A percentile compares a stretch with the other conserved stretches of the same genome.
Evolutionary conservation across 2,329 filamentous ascomycete genomes (phyloP).

Genomic region (Amphichorda felina): DNA sequence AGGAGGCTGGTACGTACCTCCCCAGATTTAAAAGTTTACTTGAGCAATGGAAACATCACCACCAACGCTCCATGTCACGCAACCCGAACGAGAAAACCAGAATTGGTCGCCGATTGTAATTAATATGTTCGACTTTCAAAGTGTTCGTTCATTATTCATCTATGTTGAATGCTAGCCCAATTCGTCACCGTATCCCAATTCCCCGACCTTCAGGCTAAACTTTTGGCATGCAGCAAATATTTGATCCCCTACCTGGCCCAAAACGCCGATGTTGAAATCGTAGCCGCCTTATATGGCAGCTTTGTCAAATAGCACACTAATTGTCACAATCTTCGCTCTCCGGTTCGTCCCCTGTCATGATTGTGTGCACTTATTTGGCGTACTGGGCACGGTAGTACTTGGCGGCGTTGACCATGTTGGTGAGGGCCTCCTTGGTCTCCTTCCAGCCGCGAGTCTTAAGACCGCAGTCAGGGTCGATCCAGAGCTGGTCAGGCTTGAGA

Average conservation of each 20-base stretch:
- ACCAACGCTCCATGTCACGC: too few species aligned
- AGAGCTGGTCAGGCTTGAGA: slow-evolving; percentile 97
- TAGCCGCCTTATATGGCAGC: slow-evolving; percentile 27
- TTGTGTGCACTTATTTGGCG: slow-evolving; percentile 39
- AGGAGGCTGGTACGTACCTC: too few species aligned
- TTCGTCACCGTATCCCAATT: slow-evolving; percentile 13
- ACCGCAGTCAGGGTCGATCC: slow-evolving; percentile 99
- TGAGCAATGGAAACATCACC: too few species aligned
- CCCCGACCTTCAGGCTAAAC: slow-evolving; percentile 11
- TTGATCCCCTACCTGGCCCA: slow-evolving; percentile 23
- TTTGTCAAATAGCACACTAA: slow-evolving; percentile 16
- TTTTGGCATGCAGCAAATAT: slow-evolving; percentile 23
- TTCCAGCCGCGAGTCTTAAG: slow-evolving; percentile 98
- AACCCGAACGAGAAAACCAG: background rate
- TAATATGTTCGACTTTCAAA: background rate
- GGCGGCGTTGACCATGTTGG: slow-evolving; percentile 97
- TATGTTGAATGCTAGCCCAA: slow-evolving; percentile 27
- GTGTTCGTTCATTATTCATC: slow-evolving; percentile 16
- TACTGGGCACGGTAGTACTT: slow-evolving; percentile 94
- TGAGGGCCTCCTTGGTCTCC: slow-evolving; percentile 92
- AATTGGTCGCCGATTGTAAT: background rate
- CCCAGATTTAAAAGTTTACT: too few species aligned
- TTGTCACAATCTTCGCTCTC: slow-evolving; percentile 14
- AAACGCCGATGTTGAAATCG: slow-evolving; percentile 52
- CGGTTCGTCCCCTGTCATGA: background rate